A percentile compares a stretch with the other conserved stretches of the same genome.
phyloP scores from a whole-genome alignment of 192 early-diverging fungal species.

The Linnemannia zychae region DNA sequence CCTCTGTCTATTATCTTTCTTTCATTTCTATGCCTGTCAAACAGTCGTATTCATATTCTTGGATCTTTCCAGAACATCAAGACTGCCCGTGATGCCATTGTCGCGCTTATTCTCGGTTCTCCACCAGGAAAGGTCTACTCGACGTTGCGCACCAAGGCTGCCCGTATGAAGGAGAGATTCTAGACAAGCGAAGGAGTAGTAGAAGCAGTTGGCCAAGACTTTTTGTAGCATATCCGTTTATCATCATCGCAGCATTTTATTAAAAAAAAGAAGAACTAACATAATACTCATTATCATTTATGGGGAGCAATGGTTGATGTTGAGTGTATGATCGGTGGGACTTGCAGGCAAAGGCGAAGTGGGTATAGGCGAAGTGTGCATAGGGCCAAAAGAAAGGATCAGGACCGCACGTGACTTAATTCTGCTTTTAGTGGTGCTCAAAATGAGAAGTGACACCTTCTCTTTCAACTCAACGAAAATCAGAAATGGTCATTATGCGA shows the following conservation, averaged over 20 bases:
- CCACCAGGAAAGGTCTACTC: slow-evolving; percentile 98
- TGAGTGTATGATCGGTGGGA: neutral
- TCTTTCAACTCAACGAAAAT: slow-evolving; percentile 3
- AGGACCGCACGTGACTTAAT: neutral
- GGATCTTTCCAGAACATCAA: slow-evolving; percentile 98
- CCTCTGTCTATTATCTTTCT: neutral
- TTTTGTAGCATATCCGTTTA: slow-evolving; percentile 3
- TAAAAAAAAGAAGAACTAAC: neutral
- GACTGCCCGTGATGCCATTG: slow-evolving; percentile 94
- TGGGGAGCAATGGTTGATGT: neutral
- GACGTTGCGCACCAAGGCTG: slow-evolving; percentile 85
- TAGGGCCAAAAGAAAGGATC: neutral
- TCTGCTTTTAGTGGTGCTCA: neutral
- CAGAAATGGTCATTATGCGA: slow-evolving; percentile 1
- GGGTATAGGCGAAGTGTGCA: neutral
- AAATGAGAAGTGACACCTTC: neutral
- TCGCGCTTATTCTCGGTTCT: slow-evolving; percentile 90
- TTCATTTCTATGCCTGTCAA: neutral
- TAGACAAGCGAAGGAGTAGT: slow-evolving; percentile 53
- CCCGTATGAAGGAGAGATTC: slow-evolving; percentile 96
- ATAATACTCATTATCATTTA: neutral
- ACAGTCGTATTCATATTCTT: slow-evolving; percentile 92
- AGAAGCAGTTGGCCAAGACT: neutral
- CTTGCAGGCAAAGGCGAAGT: neutral
- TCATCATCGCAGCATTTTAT: slow-evolving; percentile 3